Conservation (phyloP, 352 stramenopile genomes). For the Phytophthora boehmeriae region DNA sequence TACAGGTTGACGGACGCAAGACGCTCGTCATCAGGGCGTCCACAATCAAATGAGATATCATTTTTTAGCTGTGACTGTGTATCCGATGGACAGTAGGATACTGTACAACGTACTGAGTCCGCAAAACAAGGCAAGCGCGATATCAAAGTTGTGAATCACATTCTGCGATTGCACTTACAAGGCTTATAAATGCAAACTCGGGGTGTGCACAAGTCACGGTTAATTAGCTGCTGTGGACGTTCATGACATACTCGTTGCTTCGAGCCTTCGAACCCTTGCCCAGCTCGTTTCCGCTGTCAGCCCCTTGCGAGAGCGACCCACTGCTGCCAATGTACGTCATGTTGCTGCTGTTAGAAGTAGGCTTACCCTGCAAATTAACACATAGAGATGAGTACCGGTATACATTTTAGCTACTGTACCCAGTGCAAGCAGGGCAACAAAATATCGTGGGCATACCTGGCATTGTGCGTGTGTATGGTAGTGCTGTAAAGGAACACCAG, state of each 20-base stretch:
- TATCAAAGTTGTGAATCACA: neutral
- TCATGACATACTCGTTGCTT: conserved; percentile 37
- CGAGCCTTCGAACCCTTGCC: conserved; percentile 15
- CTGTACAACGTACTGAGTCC: too few relatives aligned
- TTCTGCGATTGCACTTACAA: too few relatives aligned
- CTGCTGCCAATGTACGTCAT: conserved; percentile 34
- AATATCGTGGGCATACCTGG: conserved; percentile 35
- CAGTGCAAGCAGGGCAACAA: neutral
- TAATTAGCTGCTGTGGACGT: conserved; percentile 27
- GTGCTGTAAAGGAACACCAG: conserved; percentile 59
- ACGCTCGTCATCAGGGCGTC: too few relatives aligned
- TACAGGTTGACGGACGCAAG: too few relatives aligned
- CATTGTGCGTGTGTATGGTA: conserved; percentile 36
- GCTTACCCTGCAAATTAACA: conserved; percentile 15
- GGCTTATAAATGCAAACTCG: neutral
- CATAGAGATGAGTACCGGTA: neutral
- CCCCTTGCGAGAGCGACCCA: conserved; percentile 16
- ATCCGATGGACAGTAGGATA: too few relatives aligned
- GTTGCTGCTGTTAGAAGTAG: conserved; percentile 13
- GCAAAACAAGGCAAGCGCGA: too few relatives aligned
- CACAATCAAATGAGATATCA: too few relatives aligned
- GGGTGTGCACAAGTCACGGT: conserved; percentile 21
- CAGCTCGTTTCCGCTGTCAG: conserved; percentile 20
- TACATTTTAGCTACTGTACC: neutral
- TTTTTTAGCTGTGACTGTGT: too few relatives aligned